These are phyloP conservation scores for Colletotrichum orbiculare DNA, from an alignment of 2,329 filamentous ascomycete species.

Conservation along the genomic window DNA sequence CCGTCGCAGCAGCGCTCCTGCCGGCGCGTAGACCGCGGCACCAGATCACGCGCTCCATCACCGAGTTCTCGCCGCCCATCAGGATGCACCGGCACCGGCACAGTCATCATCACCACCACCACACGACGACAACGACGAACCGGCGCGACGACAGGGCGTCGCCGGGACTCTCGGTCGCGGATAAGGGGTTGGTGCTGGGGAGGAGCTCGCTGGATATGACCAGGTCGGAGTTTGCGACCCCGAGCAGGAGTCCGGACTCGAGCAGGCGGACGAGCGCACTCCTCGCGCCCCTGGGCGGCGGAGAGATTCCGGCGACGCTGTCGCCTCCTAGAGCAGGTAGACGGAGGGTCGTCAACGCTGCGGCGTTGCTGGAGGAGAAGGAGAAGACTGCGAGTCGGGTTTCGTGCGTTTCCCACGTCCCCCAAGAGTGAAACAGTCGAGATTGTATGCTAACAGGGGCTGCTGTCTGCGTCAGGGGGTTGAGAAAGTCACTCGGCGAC, in stretches of 20 bases:
- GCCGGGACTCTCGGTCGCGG: conserved; percentile 39
- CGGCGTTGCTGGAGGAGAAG: conserved; percentile 54
- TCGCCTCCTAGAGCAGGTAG: conserved; percentile 25
- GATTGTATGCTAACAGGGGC: conserved; percentile 11
- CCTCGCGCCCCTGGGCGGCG: conserved; percentile 39
- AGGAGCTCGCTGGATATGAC: conserved; percentile 58
- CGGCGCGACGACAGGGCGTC: conserved; percentile 43
- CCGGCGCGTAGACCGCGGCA: conserved; percentile 50
- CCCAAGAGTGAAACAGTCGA: background rate
- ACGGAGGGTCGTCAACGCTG: conserved; percentile 48
- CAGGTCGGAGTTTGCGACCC: conserved; percentile 57
- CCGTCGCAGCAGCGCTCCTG: conserved; percentile 19
- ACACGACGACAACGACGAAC: conserved; percentile 18
- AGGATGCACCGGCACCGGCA: conserved; percentile 48
- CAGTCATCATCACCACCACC: conserved; percentile 50
- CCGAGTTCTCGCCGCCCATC: conserved; percentile 62
- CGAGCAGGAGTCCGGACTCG: conserved; percentile 54
- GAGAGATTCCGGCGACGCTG: conserved; percentile 17
- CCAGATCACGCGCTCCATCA: conserved; percentile 66
- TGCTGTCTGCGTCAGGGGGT: conserved; percentile 50
- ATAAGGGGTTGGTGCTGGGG: conserved; percentile 26
- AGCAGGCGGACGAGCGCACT: conserved; percentile 57
- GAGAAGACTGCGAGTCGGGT: conserved; percentile 52
- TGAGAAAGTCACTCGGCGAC: conserved; percentile 63
- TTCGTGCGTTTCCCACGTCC: conserved; percentile 48